Base-by-base conservation (phyloP, 306 rosid genomes). In the Glycine tomentella region DNA sequence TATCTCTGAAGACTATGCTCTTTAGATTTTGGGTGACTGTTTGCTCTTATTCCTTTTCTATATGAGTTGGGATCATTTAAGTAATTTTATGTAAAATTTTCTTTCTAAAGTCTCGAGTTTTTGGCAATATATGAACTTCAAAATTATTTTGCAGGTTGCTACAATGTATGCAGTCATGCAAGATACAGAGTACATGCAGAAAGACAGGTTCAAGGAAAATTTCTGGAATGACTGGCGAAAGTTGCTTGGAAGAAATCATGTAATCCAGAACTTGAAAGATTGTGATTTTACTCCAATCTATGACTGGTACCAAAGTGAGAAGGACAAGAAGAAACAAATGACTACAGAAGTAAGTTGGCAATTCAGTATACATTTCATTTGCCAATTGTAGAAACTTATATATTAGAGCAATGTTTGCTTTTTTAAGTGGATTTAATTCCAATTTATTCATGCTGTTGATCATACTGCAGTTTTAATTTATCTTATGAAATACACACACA, bases 181-280 rank as follows among this genome's bases (percentile, higher is more conserved):
- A 82, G 99, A 96, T 84, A 93, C 99, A 36, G 99, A 96, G n/a
- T 96, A 96, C 86, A 90, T 90, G 89, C 93, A 74, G 50, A 96
- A 93, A 85, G 81, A 88, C 40, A 88, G 4, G 52, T 96, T 96
- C 86, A 93, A 91, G 91, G 93, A 92, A 3, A 96, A 96, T 86
- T 96, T 96, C 90, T 96, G 99, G 98, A 89, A 69, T 90, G 99
- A 96, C 82, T 96, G 99, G 98, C 92, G 93, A 8, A 90, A 90
- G 86, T 7, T 93, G 86, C 97, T 96, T 68, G 98, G 98, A 71
- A 96, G 64, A 87, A 90, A 87, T 77, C 99, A 96, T 84, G 87
- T 86, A 55, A 93, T 96, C 86, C 98, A 93, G 86, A 91, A 89
- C 81, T 86, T 96, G 91, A 94, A 93, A 34, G 93, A 90, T 66